Base-by-base conservation (phyloP, 2,329 filamentous ascomycete genomes). In the Clonostachys byssicola region DNA sequence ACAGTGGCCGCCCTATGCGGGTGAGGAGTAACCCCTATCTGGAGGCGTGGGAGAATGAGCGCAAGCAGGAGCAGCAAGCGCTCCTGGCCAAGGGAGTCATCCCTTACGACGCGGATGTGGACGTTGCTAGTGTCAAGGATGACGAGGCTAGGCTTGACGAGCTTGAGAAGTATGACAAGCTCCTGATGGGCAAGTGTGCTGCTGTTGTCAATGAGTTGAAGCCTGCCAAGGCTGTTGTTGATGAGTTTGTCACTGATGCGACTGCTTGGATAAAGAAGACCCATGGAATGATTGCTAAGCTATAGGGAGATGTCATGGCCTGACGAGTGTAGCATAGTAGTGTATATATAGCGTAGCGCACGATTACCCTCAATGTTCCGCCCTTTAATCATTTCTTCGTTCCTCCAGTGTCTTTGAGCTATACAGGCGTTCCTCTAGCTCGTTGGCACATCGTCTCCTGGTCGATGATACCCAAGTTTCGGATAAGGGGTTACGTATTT, bases 1-100 rank as follows among this genome's bases (percentile, higher is more conserved):
- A 97, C 81, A 99, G 92, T 48, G 94, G 94, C 48, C 89, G 94
- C 49, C 94, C 94, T 35, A 78, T 99, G 64, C 89, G 94, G 56
- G 94, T 99, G 50, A 86, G 92, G 66, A 94, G 82, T 65, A 99
- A 97, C 75, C 70, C 86, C 6, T 99, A 99, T 72, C 97, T 99
- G 62, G 68, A 83, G 63, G 89, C 96, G 78, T 99, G 94, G 94
- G 92, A 99, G 74, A 86, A 86, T 60, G 94, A 97, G 77, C 88
- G 94, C 57, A 76, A 80, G 56, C 74, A 81, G 38, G 94, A 99
- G 78, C 96, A 99, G 70, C 94, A 92, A 79, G 81, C 95, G 63
- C 81, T 99, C 47, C 95, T 91, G 10, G 64, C 80, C 62, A 89
- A 95, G 82, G 94, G 94, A 59, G 75, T 89, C 64, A 89, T 99